Conservation (phyloP, 768 basidiomycete species). For the Collybia mongolica region DNA sequence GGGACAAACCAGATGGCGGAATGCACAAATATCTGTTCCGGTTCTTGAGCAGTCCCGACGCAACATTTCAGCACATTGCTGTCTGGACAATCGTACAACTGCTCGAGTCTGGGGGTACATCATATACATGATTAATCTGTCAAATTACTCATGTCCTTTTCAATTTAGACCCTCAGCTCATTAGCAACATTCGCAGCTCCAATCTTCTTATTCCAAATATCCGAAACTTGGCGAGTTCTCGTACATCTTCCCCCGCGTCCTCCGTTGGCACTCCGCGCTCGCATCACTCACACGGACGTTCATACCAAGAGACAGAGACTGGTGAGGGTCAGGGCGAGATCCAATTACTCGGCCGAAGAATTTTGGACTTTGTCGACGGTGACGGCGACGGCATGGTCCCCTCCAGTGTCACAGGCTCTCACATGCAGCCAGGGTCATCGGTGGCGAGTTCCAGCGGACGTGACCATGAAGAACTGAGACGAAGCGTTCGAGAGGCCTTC, state of each 20-base stretch:
- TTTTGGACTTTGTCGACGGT: conserved; percentile 83
- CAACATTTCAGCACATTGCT: conserved; percentile 99
- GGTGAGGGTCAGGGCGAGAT: conserved; percentile 93
- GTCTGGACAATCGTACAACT: conserved; percentile 99
- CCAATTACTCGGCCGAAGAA: conserved; percentile 77
- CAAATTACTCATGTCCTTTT: conserved; percentile 1
- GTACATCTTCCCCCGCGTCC: conserved; percentile 65
- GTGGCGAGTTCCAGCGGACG: conserved; percentile 57
- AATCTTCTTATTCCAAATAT: conserved; percentile 82
- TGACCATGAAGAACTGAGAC: conserved; percentile 78
- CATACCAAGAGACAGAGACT: conserved; percentile 80
- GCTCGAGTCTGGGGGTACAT: conserved; percentile 87
- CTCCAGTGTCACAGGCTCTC: conserved; percentile 62
- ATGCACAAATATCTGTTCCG: conserved; percentile 93
- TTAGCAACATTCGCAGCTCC: conserved; percentile 87
- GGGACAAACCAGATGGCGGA: conserved; percentile 97
- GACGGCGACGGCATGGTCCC: conserved; percentile 61
- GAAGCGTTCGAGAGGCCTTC: conserved; percentile 83
- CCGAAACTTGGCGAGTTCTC: conserved; percentile 74
- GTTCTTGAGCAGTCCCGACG: conserved; percentile 90
- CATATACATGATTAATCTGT: background rate
- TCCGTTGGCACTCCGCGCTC: conserved; percentile 76
- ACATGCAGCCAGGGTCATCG: conserved; percentile 69
- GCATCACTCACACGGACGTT: conserved; percentile 64
- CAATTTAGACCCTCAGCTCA: conserved; percentile 75